These are phyloP conservation scores for Torulaspora maleeae DNA, from an alignment of 805 yeast species.

Conservation along the genomic window DNA sequence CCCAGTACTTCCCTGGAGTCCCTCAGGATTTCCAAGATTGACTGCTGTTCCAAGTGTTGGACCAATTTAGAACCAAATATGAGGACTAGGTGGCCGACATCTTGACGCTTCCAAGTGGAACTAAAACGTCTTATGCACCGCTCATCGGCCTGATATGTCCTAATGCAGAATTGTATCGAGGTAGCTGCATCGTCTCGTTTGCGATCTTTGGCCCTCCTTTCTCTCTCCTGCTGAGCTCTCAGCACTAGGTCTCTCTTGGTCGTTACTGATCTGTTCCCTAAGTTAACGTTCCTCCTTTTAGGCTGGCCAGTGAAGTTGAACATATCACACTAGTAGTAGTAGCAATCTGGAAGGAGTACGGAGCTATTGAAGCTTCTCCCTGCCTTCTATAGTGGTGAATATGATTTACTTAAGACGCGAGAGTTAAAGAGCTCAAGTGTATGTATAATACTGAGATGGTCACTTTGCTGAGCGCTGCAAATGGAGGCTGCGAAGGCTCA, in stretches of 20 bases:
- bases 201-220: conserved; percentile 55
- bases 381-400: neutral
- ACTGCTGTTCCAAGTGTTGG: conserved; percentile 13
- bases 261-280: conserved; percentile 44
- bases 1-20: conserved; percentile 10
- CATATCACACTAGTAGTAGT: conserved; percentile 19
- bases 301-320: conserved; percentile 65
- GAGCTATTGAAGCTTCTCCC: neutral
- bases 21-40: conserved; percentile 6
- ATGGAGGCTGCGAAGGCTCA: neutral
- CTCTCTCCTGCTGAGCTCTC: conserved; percentile 62
- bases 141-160: conserved; percentile 38
- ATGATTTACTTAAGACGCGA: neutral
- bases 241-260: conserved; percentile 47
- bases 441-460: neutral
- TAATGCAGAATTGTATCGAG: conserved; percentile 47
- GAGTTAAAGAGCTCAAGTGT: neutral
- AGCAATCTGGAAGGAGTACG: neutral
- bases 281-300: conserved; percentile 53
- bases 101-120: conserved; percentile 20
- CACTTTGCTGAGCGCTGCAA: neutral
- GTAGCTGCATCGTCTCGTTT: conserved; percentile 46
- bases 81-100: conserved; percentile 26
- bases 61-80: conserved; percentile 31
- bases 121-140: conserved; percentile 23